Evolutionary conservation across 371 early-diverging fungal species (phyloP).

Genomic region (Mucor circinelloides): DNA sequence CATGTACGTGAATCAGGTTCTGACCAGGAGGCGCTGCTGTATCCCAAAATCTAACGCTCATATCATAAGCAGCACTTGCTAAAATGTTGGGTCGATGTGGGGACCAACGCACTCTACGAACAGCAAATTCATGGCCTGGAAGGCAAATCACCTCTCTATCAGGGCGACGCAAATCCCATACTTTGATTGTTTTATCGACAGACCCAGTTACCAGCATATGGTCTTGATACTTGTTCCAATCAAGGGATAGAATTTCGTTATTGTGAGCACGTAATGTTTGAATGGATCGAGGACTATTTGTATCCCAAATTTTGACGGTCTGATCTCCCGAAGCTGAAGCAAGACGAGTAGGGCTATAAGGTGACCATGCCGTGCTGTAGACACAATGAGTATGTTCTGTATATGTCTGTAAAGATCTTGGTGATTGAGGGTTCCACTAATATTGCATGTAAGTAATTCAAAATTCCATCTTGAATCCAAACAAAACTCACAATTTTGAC

Average conservation of each 20-base stretch:
- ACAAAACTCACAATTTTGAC: constrained; percentile 80
- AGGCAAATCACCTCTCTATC: constrained; percentile 70
- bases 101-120: constrained; percentile 86
- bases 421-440: constrained; percentile 87
- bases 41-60: constrained; percentile 94
- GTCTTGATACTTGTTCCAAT: constrained; percentile 95
- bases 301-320: constrained; percentile 90
- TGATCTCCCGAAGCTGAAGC: constrained; percentile 91
- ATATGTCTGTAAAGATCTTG: constrained; percentile 81
- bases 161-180: constrained; percentile 89
- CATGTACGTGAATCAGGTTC: constrained; percentile 66
- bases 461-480: background rate
- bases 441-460: background rate
- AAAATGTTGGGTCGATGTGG: constrained; percentile 84
- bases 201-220: constrained; percentile 82
- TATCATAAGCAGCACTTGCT: constrained; percentile 88
- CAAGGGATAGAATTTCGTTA: constrained; percentile 85
- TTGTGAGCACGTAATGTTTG: constrained; percentile 85
- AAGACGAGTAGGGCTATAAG: constrained; percentile 75
- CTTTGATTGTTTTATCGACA: constrained; percentile 84
- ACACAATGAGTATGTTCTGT: constrained; percentile 88
- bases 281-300: constrained; percentile 64
- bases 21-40: constrained; percentile 57
- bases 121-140: constrained; percentile 89
- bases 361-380: constrained; percentile 87